Base-by-base conservation (phyloP, 2,329 filamentous ascomycete genomes). In the Verticillium albo-atrum region DNA sequence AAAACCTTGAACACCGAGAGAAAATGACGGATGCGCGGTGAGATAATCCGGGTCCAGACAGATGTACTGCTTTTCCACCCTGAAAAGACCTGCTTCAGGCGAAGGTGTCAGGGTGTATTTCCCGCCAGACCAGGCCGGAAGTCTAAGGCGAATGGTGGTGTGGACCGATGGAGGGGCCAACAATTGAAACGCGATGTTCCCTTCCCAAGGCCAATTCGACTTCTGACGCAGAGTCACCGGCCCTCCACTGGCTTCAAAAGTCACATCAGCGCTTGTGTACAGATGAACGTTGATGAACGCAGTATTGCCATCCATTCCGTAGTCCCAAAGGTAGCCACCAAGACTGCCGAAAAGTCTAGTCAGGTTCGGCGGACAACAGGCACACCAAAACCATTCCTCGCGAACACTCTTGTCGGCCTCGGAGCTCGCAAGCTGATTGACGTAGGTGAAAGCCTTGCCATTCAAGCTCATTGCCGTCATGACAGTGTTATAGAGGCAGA, bases 361-460 rank as follows among this genome's bases (percentile, higher is more conserved):
- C 1, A 88, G 72, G 63, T 87, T 87, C 0, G 84, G 85, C 3
- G 85, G 85, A 65, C 85, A 87, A 62, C 84, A 87, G 6, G 83
- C 82, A 37, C 78, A 80, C 55, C 79, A 79, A 58, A 86, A 87
- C 84, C 85, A 88, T 25, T 81, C 77, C 32, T 79, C 74, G 15
- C 84, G 74, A 59, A 75, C 72, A 23, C 78, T 84, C 20, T 75
- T 74, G 58, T 84, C 75, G 1, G 68, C 67, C 7, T 81, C 77
- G 9, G 78, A 83, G 34, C 82, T 84, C 0, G 80, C 81, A 0
- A 88, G 74, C 60, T 86, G 84, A 63, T 88, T 88, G 57, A 81
- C 80, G 61, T 88, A 88, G 0, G 83, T 85, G 68, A 88, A 88
- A 1, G 74, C 74, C 32, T 75, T 82, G 2, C 85, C 84, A 62